Conservation (phyloP, 768 basidiomycete genomes). For the Panellus pusillus region DNA sequence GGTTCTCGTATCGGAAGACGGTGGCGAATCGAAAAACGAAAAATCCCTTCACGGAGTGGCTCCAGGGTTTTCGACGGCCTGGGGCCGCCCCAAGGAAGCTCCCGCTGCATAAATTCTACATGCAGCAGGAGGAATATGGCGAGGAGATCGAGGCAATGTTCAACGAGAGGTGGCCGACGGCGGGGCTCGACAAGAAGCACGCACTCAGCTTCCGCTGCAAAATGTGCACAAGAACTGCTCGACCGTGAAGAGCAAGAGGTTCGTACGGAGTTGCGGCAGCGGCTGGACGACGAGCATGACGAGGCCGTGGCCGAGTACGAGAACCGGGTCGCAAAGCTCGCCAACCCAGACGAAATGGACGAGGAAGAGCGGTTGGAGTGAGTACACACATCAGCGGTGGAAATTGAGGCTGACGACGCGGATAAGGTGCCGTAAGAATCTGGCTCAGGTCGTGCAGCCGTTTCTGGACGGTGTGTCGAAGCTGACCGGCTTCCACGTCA, state of each 20-base stretch:
- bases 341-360: neutral
- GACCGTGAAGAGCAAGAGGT: neutral
- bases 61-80: neutral
- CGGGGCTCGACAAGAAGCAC: neutral
- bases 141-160: neutral
- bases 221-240: neutral
- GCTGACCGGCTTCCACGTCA: conserved; percentile 1
- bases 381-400: neutral
- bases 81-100: neutral
- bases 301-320: neutral
- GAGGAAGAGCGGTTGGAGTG: neutral
- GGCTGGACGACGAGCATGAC: neutral
- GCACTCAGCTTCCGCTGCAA: neutral
- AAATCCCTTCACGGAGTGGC: neutral
- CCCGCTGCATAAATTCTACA: neutral
- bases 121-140: neutral
- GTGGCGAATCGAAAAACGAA: neutral
- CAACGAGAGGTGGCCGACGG: neutral
- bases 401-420: no score
- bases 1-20: neutral
- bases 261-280: neutral
- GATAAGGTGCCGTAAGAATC: neutral
- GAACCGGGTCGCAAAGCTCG: neutral
- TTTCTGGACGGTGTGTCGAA: conserved; percentile 1
- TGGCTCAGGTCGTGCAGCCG: neutral